Percentiles rank a stretch among this genome's conserved stretches.
Evolutionary conservation across 805 yeast species (phyloP).

Genomic region (Torulaspora delbrueckii): DNA sequence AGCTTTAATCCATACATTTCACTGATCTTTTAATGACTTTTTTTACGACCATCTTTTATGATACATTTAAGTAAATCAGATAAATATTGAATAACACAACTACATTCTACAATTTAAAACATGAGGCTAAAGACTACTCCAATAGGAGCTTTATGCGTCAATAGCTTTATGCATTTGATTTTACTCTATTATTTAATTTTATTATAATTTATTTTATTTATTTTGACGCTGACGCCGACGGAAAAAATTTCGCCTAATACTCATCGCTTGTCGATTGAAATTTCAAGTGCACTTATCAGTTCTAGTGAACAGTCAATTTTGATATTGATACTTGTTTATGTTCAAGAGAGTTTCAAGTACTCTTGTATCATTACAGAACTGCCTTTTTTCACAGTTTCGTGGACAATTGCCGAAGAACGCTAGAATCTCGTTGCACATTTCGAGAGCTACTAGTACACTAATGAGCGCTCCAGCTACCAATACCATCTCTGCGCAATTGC

Average conservation of each 20-base stretch:
- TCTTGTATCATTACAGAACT: neutral
- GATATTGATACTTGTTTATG: slow-evolving; percentile 4
- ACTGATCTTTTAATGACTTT: slow-evolving; percentile 3
- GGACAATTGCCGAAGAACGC: neutral
- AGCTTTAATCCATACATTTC: neutral
- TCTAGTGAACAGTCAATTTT: neutral
- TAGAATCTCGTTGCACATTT: neutral
- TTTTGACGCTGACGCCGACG: neutral
- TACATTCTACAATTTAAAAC: no score
- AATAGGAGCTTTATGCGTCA: no score
- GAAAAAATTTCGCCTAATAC: slow-evolving; percentile 3
- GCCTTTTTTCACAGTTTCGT: neutral
- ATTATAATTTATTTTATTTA: no score
- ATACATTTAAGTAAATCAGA: slow-evolving; percentile 1
- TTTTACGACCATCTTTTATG: slow-evolving; percentile 1
- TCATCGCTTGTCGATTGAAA: slow-evolving; percentile 1
- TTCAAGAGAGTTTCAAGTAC: slow-evolving; percentile 8
- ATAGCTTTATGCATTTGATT: no score
- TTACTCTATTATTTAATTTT: no score
- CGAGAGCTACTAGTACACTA: slow-evolving; percentile 5
- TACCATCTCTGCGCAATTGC: slow-evolving; percentile 30
- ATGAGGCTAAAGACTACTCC: no score
- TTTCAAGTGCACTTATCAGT: neutral
- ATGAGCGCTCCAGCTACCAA: slow-evolving; percentile 18
- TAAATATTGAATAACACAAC: neutral